These are phyloP conservation scores for Rhodamnia argentea DNA, from an alignment of 345 rosid genomes.

Conservation along the genomic window DNA sequence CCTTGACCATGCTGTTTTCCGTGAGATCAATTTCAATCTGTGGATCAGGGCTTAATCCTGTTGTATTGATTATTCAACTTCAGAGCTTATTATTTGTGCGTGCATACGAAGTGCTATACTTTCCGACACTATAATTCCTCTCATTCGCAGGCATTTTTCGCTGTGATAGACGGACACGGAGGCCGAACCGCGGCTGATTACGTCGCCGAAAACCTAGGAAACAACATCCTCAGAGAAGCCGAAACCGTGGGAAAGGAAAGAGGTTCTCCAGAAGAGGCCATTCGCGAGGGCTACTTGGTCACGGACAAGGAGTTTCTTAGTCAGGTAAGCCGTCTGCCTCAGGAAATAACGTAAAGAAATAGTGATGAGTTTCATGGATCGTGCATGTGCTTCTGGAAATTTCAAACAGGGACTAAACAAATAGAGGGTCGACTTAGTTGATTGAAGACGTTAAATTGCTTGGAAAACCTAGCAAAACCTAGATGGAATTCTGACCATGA, in stretches of 20 bases:
- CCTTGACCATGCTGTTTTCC: neutral
- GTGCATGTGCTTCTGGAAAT: neutral
- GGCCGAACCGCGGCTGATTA: constrained; percentile 32
- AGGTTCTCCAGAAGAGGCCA: constrained; percentile 11
- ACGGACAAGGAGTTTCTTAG: constrained; percentile 42
- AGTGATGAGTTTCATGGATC: neutral
- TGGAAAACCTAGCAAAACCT: neutral
- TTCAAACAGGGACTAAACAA: neutral
- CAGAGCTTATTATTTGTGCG: neutral
- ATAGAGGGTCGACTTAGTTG: neutral
- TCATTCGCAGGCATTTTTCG: constrained; percentile 22
- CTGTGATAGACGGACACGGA: constrained; percentile 51
- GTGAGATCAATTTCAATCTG: neutral
- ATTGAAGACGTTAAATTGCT: neutral
- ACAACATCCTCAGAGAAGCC: constrained; percentile 27
- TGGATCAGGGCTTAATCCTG: neutral
- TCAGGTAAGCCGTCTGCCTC: constrained; percentile 17
- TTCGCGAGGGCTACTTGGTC: constrained; percentile 23
- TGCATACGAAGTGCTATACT: neutral
- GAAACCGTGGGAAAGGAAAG: constrained; percentile 1
- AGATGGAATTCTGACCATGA: neutral
- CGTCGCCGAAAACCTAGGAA: constrained; percentile 35
- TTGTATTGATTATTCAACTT: neutral
- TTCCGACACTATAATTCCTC: neutral
- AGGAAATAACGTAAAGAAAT: neutral